Conservation (phyloP, 495 filamentous ascomycete genomes). For the Daldinia loculata region DNA sequence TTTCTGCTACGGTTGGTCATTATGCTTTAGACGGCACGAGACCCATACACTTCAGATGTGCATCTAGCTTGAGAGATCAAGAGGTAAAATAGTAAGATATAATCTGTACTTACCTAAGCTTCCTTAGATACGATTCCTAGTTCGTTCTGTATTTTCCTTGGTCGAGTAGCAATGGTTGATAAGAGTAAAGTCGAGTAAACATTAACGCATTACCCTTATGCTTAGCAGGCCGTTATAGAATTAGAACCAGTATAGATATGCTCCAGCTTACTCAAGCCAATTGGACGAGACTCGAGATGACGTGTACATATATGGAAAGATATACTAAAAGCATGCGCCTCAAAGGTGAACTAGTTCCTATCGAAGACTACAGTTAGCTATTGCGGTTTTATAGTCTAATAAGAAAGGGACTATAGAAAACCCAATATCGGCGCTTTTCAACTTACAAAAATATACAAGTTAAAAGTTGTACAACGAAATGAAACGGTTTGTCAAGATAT, state of each 20-base stretch:
- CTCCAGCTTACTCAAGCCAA: conserved; percentile 16
- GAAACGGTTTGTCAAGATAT: conserved; percentile 22
- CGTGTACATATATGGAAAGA: conserved; percentile 4
- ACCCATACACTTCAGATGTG: conserved; percentile 12
- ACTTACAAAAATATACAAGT: conserved; percentile 16
- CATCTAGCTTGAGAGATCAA: conserved; percentile 11
- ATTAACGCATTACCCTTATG: conserved; percentile 5
- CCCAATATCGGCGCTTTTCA: neutral
- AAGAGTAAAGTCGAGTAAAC: conserved; percentile 3
- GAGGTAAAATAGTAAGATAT: conserved; percentile 4
- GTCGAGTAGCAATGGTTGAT: neutral
- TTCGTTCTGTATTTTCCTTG: conserved; percentile 1
- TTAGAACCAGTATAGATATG: conserved; percentile 11
- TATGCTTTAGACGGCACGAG: conserved; percentile 18
- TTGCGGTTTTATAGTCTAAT: neutral
- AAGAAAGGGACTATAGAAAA: neutral
- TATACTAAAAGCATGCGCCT: conserved; percentile 3
- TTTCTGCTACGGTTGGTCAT: conserved; percentile 21
- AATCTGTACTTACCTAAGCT: conserved; percentile 34
- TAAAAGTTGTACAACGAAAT: conserved; percentile 24
- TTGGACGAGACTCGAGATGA: conserved; percentile 11
- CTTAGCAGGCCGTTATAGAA: conserved; percentile 11
- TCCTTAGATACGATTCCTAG: conserved; percentile 8
- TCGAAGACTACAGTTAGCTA: conserved; percentile 15
- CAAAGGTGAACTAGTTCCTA: conserved; percentile 15